phyloP scores from a whole-genome alignment of 768 basidiomycete genomes.

The Russula vinacea region DNA sequence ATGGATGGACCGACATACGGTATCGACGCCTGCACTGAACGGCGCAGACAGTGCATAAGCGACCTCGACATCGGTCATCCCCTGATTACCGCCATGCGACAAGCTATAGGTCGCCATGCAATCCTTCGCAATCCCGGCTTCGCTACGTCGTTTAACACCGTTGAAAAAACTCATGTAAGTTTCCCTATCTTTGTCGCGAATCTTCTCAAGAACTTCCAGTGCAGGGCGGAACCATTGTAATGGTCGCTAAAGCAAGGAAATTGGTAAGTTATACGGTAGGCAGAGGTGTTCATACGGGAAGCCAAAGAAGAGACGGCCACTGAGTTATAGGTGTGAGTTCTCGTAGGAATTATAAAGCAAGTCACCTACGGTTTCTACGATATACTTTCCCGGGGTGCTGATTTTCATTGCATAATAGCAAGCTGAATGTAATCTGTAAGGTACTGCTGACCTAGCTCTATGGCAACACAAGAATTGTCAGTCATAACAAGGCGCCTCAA shows the following conservation, averaged over 20 bases:
- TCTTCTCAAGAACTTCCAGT: not conserved
- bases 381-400: constrained; percentile 9
- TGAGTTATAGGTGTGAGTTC: not conserved
- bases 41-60: constrained; percentile 21
- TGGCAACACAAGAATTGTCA: not conserved
- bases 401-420: not conserved
- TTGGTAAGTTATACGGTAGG: not conserved
- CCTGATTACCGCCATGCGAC: constrained; percentile 4
- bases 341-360: not conserved
- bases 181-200: not conserved
- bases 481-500: not conserved
- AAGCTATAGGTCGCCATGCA: constrained; percentile 17
- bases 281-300: constrained; percentile 11
- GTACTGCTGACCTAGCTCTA: constrained; percentile 7
- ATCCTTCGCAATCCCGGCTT: constrained; percentile 11
- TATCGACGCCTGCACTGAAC: constrained; percentile 21
- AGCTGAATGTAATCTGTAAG: not conserved
- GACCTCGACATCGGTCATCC: constrained; percentile 13
- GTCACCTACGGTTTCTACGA: not conserved
- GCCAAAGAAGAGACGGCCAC: constrained; percentile 21
- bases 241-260: not conserved
- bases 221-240: constrained; percentile 25
- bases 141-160: constrained; percentile 9
- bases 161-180: constrained; percentile 5
- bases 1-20: constrained; percentile 1